Base-by-base conservation (phyloP, 345 rosid genomes). In the Melaleuca quinquenervia region DNA sequence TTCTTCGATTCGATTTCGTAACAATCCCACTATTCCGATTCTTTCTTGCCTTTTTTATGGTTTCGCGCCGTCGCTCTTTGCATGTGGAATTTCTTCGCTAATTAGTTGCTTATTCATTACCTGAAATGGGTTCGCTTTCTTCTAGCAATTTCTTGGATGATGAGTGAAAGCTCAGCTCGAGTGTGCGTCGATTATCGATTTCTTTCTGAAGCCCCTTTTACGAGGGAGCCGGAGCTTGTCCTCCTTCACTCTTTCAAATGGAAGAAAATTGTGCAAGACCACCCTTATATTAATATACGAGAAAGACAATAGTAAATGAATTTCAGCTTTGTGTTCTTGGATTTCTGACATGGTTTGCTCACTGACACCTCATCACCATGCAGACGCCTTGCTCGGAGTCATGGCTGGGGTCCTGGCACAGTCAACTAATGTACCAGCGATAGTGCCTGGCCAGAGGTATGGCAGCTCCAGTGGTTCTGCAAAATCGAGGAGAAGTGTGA, bases 391-490 rank as follows among this genome's bases (percentile, higher is more conserved):
- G 78, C 48, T 70, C 48, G 78, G 78, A 36, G 88, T 64, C 52
- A 97, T 97, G 99, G 93, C 94, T 60, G 90, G 94, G 90, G 88
- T 95, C 83, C 88, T 95, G 52, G 93, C 92, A 87, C 93, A 91
- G 86, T 89, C 90, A 21, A 88, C 95, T 78, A 89, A 89, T 87
- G 80, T 89, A 56, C 89, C 94, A 84, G 90, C 95, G 26, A 51
- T 89, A 84, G 89, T 87, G 83, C 82, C 91, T 82, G 82, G 91
- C 51, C 88, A 87, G 85, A 87, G 90, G 88, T 88, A 90, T 89
- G 86, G 91, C 54, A 91, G 78, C 51, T 89, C 92, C 22, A 86
- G 87, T 85, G 93, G 91, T 56, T 87, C 91, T 75, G 92, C 89
- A 82, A 94, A 90, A 83, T 86, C 94, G 11, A 94, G 85, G 85